Evolutionary conservation across 495 filamentous ascomycete species (phyloP).

Genomic region (Aspergillus carlsbadensis): DNA sequence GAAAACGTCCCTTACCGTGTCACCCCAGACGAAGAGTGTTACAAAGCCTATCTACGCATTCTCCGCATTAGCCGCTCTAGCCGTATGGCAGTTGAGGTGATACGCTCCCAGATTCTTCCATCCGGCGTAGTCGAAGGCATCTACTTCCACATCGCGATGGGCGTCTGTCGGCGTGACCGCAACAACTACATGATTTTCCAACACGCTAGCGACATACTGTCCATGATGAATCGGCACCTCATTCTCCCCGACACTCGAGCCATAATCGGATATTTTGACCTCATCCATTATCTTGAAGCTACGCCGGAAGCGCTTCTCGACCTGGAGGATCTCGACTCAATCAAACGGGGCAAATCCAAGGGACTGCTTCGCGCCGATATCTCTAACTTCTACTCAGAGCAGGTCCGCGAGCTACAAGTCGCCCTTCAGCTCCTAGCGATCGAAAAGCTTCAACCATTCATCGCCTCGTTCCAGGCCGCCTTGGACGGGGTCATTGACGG

Average conservation of each 20-base stretch:
- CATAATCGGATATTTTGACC: constrained; percentile 30
- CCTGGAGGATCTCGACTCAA: constrained; percentile 25
- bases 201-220: constrained; percentile 56
- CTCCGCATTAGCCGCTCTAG: constrained; percentile 64
- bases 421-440: constrained; percentile 26
- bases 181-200: constrained; percentile 62
- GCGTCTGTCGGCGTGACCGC: constrained; percentile 65
- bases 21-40: constrained; percentile 67
- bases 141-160: constrained; percentile 71
- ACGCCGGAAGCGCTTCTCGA: too few relatives aligned
- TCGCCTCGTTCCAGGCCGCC: constrained; percentile 30
- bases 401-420: constrained; percentile 28
- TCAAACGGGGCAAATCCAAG: constrained; percentile 6
- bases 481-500: constrained; percentile 11
- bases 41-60: constrained; percentile 62
- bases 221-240: constrained; percentile 48
- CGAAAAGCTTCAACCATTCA: constrained; percentile 27
- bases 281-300: constrained; percentile 24
- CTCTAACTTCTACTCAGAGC: too few relatives aligned
- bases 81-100: constrained; percentile 46
- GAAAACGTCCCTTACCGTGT: constrained; percentile 43
- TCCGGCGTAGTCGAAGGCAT: constrained; percentile 37
- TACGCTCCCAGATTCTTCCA: constrained; percentile 50
- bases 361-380: too few relatives aligned
- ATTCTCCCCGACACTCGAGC: constrained; percentile 36